phyloP scores from a whole-genome alignment of 2,329 filamentous ascomycete genomes.

The Ophiostoma populinum region DNA sequence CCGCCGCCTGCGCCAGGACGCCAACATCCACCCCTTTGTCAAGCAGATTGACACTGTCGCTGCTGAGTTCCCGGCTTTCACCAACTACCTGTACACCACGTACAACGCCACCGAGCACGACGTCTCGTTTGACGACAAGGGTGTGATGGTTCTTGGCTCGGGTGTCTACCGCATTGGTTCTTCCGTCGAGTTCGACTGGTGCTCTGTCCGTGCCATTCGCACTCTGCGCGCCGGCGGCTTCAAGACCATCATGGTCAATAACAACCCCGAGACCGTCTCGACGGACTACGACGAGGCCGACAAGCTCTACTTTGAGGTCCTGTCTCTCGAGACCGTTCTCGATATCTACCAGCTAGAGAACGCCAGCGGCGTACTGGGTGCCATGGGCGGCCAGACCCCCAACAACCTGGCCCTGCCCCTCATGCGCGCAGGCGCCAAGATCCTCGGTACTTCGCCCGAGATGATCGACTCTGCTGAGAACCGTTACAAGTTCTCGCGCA shows the following conservation, averaged over 20 bases:
- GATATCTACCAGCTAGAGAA: constrained; percentile 86
- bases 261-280: constrained; percentile 76
- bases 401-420: constrained; percentile 94
- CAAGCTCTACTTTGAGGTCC: constrained; percentile 89
- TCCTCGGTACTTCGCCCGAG: constrained; percentile 88
- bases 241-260: constrained; percentile 96
- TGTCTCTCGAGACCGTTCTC: constrained; percentile 73
- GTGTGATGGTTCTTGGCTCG: constrained; percentile 90
- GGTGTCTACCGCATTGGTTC: constrained; percentile 96
- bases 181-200: constrained; percentile 98
- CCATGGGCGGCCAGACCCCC: constrained; percentile 92
- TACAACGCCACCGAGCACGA: constrained; percentile 87
- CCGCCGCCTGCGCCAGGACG: constrained; percentile 66
- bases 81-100: constrained; percentile 92
- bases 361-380: constrained; percentile 71
- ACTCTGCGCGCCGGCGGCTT: constrained; percentile 68
- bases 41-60: constrained; percentile 99
- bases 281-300: constrained; percentile 95
- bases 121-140: constrained; percentile 69
- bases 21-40: constrained; percentile 71
- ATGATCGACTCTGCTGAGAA: constrained; percentile 99
- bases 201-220: constrained; percentile 82
- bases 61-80: constrained; percentile 84
- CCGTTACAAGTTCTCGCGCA: constrained; percentile 94
- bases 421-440: constrained; percentile 75